These are phyloP conservation scores for Coprinellus aureogranulatus DNA, from an alignment of 768 basidiomycete species.

Conservation along the genomic window DNA sequence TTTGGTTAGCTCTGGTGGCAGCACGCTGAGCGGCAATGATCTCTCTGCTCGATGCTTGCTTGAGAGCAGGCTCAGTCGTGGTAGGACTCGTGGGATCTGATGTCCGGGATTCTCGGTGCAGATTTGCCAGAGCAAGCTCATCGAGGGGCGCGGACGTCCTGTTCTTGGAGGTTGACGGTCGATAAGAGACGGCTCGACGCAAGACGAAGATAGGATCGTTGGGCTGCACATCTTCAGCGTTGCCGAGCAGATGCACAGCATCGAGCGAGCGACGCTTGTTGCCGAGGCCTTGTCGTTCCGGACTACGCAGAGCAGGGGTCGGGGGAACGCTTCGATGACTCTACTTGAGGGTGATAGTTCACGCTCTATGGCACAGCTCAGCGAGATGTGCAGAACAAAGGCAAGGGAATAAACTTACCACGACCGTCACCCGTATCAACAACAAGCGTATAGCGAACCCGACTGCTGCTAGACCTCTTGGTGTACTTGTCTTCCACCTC, in stretches of 20 bases:
- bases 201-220: slow-evolving; percentile 91
- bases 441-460: slow-evolving; percentile 81
- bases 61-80: slow-evolving; percentile 25
- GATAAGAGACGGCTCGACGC: slow-evolving; percentile 76
- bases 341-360: slow-evolving; percentile 77
- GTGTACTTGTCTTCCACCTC: slow-evolving; percentile 91
- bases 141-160: slow-evolving; percentile 77
- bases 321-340: slow-evolving; percentile 78
- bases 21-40: slow-evolving; percentile 93
- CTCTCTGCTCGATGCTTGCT: slow-evolving; percentile 68
- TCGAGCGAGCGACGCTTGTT: slow-evolving; percentile 87
- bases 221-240: slow-evolving; percentile 67
- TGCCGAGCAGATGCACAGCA: slow-evolving; percentile 67
- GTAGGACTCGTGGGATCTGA: slow-evolving; percentile 15
- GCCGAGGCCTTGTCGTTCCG: slow-evolving; percentile 57
- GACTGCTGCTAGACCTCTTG: slow-evolving; percentile 72
- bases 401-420: slow-evolving; percentile 46
- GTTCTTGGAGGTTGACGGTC: slow-evolving; percentile 65
- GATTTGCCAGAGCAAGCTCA: slow-evolving; percentile 73
- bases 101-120: slow-evolving; percentile 72
- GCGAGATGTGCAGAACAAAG: slow-evolving; percentile 4
- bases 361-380: slow-evolving; percentile 59
- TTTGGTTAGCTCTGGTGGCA: slow-evolving; percentile 80
- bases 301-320: slow-evolving; percentile 53
- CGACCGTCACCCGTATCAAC: slow-evolving; percentile 52